These are phyloP conservation scores for Fusarium sp. DNA, from an alignment of 2,329 filamentous ascomycete species.

Conservation along the genomic window DNA sequence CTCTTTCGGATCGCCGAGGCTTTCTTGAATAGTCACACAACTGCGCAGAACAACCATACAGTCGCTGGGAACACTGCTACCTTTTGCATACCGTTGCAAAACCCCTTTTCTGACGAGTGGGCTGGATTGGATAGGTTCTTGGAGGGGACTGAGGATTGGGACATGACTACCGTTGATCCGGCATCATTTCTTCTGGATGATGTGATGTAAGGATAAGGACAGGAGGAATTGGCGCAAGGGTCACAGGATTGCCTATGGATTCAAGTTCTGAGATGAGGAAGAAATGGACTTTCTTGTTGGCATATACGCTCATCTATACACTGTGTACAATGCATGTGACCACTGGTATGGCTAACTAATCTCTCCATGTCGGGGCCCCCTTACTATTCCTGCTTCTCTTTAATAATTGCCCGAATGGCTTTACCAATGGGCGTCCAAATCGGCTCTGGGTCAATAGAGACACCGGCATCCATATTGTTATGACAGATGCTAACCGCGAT, in stretches of 20 bases:
- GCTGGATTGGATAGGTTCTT: neutral
- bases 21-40: neutral
- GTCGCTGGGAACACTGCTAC: neutral
- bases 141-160: neutral
- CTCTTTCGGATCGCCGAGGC: neutral
- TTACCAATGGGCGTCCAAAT: neutral
- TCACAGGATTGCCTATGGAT: neutral
- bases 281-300: neutral
- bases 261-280: neutral
- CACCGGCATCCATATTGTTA: conserved; percentile 3
- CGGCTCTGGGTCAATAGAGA: neutral
- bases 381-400: neutral
- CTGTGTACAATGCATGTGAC: neutral
- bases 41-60: neutral
- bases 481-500: conserved; percentile 2
- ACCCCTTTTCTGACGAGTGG: neutral
- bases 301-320: neutral
- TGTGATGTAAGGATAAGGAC: neutral
- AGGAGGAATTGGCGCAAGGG: neutral
- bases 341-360: too few species aligned
- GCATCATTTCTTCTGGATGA: neutral
- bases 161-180: neutral
- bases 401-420: neutral
- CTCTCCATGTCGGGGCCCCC: too few species aligned
- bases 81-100: neutral